Conservation (phyloP, 2,329 filamentous ascomycete species). For the Fusarium marasasianum region DNA sequence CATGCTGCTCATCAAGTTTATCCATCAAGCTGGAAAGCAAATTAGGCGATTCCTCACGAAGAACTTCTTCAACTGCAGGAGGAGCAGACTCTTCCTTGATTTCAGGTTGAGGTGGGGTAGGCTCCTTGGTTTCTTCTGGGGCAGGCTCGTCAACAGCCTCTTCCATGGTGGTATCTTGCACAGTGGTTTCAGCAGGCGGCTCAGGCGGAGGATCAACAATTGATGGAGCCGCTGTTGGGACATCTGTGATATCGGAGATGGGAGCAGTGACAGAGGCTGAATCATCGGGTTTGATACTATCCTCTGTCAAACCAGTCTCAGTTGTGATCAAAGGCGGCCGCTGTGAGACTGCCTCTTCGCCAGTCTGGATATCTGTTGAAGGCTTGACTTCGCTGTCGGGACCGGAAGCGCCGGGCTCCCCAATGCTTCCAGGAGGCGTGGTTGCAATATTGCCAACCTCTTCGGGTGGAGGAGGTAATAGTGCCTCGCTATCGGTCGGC, state of each 20-base stretch:
- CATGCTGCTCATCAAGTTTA: conserved; percentile 54
- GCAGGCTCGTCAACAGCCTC: neutral
- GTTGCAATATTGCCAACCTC: conserved; percentile 53
- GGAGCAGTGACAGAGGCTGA: conserved; percentile 48
- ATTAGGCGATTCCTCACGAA: conserved; percentile 44
- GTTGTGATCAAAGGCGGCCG: conserved; percentile 41
- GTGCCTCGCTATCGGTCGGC: conserved; percentile 29
- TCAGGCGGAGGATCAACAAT: conserved; percentile 20
- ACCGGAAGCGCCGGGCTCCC: conserved; percentile 37
- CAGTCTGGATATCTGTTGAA: conserved; percentile 39
- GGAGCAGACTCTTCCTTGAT: conserved; percentile 37
- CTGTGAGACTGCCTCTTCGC: conserved; percentile 27
- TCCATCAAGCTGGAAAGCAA: conserved; percentile 57
- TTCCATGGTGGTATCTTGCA: conserved; percentile 4
- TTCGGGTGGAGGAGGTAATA: conserved; percentile 51
- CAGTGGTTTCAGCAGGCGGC: conserved; percentile 25
- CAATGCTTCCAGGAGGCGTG: conserved; percentile 43
- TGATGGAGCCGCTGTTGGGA: conserved; percentile 41
- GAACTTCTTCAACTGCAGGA: conserved; percentile 46
- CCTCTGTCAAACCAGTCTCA: conserved; percentile 50
- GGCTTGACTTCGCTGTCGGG: conserved; percentile 41
- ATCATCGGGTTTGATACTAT: conserved; percentile 51
- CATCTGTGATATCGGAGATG: conserved; percentile 43
- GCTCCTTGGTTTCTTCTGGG: conserved; percentile 30
- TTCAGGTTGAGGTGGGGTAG: conserved; percentile 28